Evolutionary conservation across 176 grass and related monocot genomes (phyloP).

Genomic region (Juncus effusus): DNA sequence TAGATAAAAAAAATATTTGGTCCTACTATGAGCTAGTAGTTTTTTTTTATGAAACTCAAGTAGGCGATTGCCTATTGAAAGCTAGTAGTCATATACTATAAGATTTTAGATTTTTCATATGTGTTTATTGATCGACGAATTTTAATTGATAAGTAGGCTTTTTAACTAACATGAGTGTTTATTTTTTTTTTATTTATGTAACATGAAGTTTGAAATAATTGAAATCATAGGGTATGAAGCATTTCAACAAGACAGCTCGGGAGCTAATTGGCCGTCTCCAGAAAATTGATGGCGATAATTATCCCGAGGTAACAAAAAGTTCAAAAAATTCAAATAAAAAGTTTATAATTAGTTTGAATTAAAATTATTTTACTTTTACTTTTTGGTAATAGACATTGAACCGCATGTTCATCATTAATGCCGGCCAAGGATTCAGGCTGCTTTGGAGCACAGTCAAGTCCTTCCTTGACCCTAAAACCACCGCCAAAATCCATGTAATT

Average conservation of each 20-base stretch:
- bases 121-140: too few species aligned
- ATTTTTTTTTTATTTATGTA: not conserved
- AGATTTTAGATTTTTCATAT: too few species aligned
- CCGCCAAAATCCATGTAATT: slow-evolving; percentile 83
- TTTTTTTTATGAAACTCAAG: not conserved
- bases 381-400: slow-evolving; percentile 51
- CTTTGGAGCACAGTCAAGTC: slow-evolving; percentile 90
- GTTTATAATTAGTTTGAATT: not conserved
- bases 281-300: slow-evolving; percentile 93
- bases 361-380: slow-evolving; percentile 7
- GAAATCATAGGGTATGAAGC: slow-evolving; percentile 70
- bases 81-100: slow-evolving; percentile 3
- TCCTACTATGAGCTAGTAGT: too few species aligned
- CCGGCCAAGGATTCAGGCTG: slow-evolving; percentile 87
- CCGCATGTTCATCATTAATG: slow-evolving; percentile 99
- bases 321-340: too few species aligned
- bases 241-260: slow-evolving; percentile 92
- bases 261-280: slow-evolving; percentile 84
- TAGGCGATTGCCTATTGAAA: not conserved
- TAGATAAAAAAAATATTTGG: too few species aligned
- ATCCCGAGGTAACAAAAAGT: slow-evolving; percentile 61
- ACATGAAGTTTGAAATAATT: slow-evolving; percentile 23
- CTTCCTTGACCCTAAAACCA: slow-evolving; percentile 98
- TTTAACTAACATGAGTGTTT: slow-evolving; percentile 9
- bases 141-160: not conserved